Conservation (phyloP, 2,329 filamentous ascomycete species). For the Periconia macrospinosa region DNA sequence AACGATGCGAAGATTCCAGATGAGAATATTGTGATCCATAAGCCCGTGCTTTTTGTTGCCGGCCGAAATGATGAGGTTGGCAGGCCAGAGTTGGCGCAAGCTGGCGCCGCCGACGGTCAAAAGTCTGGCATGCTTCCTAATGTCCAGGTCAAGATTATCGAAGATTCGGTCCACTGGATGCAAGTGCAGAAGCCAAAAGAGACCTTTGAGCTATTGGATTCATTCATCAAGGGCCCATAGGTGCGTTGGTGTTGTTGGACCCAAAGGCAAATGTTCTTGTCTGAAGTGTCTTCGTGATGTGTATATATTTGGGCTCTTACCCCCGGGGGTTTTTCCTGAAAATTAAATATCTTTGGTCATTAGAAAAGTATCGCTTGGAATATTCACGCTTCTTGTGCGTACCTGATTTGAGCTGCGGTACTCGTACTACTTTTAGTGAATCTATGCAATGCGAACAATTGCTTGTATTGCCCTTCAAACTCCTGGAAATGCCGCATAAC, state of each 20-base stretch:
- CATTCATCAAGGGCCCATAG: slow-evolving; percentile 13
- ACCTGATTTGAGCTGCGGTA: too few species aligned
- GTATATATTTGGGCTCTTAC: too few species aligned
- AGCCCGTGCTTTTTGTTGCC: not conserved
- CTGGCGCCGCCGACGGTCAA: not conserved
- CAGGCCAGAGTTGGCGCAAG: not conserved
- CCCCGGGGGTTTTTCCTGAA: too few species aligned
- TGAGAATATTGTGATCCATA: not conserved
- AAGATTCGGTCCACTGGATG: not conserved
- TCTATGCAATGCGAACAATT: too few species aligned
- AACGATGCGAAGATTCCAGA: not conserved
- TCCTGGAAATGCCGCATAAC: too few species aligned
- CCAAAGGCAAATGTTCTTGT: too few species aligned
- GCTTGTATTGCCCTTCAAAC: too few species aligned
- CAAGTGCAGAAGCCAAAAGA: not conserved
- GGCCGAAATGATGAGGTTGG: not conserved
- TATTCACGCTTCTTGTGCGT: too few species aligned
- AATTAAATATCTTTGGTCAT: too few species aligned
- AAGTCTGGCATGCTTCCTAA: not conserved
- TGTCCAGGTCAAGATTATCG: not conserved
- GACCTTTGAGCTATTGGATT: not conserved
- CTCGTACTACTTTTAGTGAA: too few species aligned
- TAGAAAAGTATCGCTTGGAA: too few species aligned
- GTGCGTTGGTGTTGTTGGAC: slow-evolving; percentile 11
- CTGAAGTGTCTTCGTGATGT: too few species aligned